Base-by-base conservation (phyloP, 129 eudicot species). In the Glebionis coronaria region DNA sequence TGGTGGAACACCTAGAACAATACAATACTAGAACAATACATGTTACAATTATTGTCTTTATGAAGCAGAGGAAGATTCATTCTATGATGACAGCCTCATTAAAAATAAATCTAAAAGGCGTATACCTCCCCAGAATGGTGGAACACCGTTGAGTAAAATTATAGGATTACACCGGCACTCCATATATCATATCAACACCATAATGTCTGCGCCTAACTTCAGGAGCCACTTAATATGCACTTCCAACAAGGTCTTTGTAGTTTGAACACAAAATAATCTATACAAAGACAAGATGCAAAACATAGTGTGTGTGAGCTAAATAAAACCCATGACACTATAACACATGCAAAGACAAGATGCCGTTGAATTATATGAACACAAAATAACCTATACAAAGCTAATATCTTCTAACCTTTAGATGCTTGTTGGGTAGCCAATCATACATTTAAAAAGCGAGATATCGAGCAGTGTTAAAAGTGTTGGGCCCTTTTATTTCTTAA, bases 51-150 rank as follows among this genome's bases (percentile, higher is more conserved):
- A 58, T 70, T 45, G 29, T 52, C 70, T 54, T 62, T 54, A 73
- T 56, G 46, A 63, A 35, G 45, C 11, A 63, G 44, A 47, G 11
- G 67, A 58, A 58, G 67, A 59, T 59, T 59, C 40, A 31, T 61
- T 71, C 52, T 71, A 63, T 12, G 8, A 62, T 62, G 42, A 38
- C 44, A 61, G 28, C 38, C 52, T 27, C 71, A 56, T 31, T 42
- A 57, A 47, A 65, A 45, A 18, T 9, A 66, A 14, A 19, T 7
- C 18, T 8, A 56, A 31, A 21, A 44, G 16, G 16, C 19, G 47
- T 80, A 88, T 80, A 88, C 98, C 98, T 88, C 96, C 98, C 89
- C 91, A 92, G 56, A 92, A 92, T 29, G 98, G 98, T 68, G 98
- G 98, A 67, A 92, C 96, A 23, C 95, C 98, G 76, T 96, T 92